A percentile compares a stretch with the other conserved stretches of the same genome.
Evolutionary conservation across 306 rosid genomes (phyloP).

Genomic region (Alnus glutinosa): DNA sequence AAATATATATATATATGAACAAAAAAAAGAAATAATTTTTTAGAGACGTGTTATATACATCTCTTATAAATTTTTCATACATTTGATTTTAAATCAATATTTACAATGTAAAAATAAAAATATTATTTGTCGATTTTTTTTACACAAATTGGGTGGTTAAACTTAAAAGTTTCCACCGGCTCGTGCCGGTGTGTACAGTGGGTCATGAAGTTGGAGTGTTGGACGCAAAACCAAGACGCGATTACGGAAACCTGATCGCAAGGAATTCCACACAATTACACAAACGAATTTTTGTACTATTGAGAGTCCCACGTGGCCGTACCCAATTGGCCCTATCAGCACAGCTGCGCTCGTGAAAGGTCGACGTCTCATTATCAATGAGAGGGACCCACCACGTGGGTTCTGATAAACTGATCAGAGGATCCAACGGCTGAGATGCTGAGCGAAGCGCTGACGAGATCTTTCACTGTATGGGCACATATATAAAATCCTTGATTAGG

Average conservation of each 20-base stretch:
- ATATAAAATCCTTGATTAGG: not conserved
- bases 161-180: conserved; percentile 3
- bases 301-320: not conserved
- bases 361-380: conserved; percentile 25
- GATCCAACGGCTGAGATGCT: conserved; percentile 8
- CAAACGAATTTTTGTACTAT: not conserved
- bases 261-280: not conserved
- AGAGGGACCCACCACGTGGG: conserved; percentile 33
- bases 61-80: too few species aligned
- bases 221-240: not conserved
- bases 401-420: conserved; percentile 22
- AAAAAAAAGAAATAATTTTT: too few species aligned
- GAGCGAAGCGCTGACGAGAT: conserved; percentile 14
- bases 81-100: too few species aligned
- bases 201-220: too few species aligned
- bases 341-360: conserved; percentile 9
- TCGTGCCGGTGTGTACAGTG: not conserved
- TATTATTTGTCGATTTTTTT: too few species aligned
- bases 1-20: too few species aligned
- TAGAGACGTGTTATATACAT: too few species aligned
- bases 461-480: conserved; percentile 19
- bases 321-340: not conserved
- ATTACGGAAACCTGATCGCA: not conserved
- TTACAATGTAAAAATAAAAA: too few species aligned
- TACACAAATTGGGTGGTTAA: not conserved